These are phyloP conservation scores for Trichocladium antarcticum DNA, from an alignment of 495 filamentous ascomycete species.

Conservation along the genomic window DNA sequence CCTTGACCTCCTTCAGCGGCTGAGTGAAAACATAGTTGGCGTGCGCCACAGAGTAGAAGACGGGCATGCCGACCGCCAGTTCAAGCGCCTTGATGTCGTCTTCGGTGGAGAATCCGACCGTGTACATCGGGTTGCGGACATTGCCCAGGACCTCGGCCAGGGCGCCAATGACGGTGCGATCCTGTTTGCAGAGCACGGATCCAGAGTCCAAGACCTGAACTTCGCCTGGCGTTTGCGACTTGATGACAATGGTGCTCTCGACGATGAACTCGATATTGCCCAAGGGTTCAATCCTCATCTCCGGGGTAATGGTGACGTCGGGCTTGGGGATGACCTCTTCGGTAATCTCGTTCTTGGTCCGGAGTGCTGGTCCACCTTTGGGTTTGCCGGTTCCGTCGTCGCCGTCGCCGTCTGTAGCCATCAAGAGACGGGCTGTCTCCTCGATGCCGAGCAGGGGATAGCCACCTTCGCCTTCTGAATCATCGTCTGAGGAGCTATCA, in stretches of 20 bases:
- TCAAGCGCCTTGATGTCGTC: constrained; percentile 55
- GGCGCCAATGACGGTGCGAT: constrained; percentile 63
- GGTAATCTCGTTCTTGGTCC: constrained; percentile 62
- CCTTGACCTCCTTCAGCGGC: constrained; percentile 61
- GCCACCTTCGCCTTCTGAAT: constrained; percentile 49
- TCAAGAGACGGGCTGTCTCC: constrained; percentile 68
- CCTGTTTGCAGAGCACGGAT: constrained; percentile 70
- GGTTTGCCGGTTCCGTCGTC: constrained; percentile 41
- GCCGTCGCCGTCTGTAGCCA: constrained; percentile 56
- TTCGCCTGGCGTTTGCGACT: constrained; percentile 66
- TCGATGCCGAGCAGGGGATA: constrained; percentile 51
- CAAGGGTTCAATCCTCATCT: constrained; percentile 63
- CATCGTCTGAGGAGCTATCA: constrained; percentile 42
- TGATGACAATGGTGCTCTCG: constrained; percentile 65
- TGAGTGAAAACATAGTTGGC: constrained; percentile 77
- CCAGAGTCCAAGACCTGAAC: constrained; percentile 71
- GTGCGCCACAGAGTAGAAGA: constrained; percentile 69
- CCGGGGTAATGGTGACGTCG: constrained; percentile 56
- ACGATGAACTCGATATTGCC: constrained; percentile 63
- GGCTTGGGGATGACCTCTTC: constrained; percentile 63
- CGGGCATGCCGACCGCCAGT: constrained; percentile 48
- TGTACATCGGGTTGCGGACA: constrained; percentile 73
- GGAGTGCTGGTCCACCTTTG: constrained; percentile 43
- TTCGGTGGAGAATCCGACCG: constrained; percentile 54
- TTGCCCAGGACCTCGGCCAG: constrained; percentile 72